These are phyloP conservation scores for Draba incana DNA, from an alignment of 345 rosid genomes.

Conservation along the genomic window DNA sequence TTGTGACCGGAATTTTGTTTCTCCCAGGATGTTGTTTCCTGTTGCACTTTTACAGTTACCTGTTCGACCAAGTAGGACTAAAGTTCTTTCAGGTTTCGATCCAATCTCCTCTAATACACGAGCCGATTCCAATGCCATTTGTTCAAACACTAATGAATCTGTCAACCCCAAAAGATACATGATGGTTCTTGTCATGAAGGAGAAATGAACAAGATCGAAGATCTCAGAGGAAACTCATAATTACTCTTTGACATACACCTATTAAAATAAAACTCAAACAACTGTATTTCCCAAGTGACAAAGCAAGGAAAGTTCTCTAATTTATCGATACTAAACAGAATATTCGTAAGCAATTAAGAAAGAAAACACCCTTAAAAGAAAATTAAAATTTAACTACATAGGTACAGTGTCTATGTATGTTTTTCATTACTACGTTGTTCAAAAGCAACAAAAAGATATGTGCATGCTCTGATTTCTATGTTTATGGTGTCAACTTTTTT, in stretches of 20 bases:
- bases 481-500: too few relatives aligned
- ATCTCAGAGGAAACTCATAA: background rate
- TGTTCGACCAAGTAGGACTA: constrained; percentile 79
- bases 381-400: too few relatives aligned
- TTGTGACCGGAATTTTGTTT: constrained; percentile 64
- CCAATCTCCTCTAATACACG: constrained; percentile 10
- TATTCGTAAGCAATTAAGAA: too few relatives aligned
- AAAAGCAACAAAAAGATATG: too few relatives aligned
- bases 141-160: background rate
- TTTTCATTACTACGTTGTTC: too few relatives aligned
- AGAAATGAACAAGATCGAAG: background rate
- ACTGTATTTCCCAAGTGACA: constrained; percentile 1
- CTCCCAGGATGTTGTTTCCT: constrained; percentile 78
- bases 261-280: background rate
- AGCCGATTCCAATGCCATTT: constrained; percentile 1
- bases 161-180: background rate
- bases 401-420: too few relatives aligned
- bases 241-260: constrained; percentile 26
- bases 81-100: constrained; percentile 34
- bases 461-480: too few relatives aligned
- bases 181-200: constrained; percentile 16
- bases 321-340: too few relatives aligned
- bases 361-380: too few relatives aligned
- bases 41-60: constrained; percentile 97
- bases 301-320: background rate